Conservation (phyloP, 257 asterid genomes). For the Asclepias syriaca region DNA sequence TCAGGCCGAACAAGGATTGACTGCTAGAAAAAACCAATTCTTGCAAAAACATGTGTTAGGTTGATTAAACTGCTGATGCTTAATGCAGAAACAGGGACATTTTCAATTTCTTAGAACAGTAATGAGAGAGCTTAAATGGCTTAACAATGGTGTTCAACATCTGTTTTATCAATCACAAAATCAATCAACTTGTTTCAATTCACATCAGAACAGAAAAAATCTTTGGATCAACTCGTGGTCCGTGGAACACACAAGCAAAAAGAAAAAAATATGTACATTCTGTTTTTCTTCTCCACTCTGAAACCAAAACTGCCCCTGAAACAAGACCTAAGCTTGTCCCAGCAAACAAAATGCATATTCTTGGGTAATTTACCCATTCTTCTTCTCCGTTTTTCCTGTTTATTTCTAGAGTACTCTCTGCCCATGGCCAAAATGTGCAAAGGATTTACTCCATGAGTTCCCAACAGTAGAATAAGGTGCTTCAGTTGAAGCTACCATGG, state of each 20-base stretch:
- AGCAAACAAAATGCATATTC: not conserved
- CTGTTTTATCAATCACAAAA: too few species aligned
- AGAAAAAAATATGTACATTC: too few species aligned
- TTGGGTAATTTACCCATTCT: too few species aligned
- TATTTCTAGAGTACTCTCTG: not conserved
- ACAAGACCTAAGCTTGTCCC: not conserved
- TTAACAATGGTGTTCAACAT: not conserved
- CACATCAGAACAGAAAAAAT: not conserved
- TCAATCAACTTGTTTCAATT: too few species aligned
- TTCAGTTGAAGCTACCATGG: not conserved
- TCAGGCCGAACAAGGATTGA: conserved; percentile 31
- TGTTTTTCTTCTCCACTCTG: too few species aligned
- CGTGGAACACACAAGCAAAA: not conserved
- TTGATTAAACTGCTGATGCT: too few species aligned
- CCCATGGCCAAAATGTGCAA: conserved; percentile 23
- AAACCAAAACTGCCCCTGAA: not conserved
- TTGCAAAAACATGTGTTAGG: too few species aligned
- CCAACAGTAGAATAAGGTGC: conserved; percentile 11
- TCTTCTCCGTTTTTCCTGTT: not conserved
- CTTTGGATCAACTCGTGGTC: not conserved
- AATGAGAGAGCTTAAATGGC: too few species aligned
- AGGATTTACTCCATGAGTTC: conserved; percentile 14
- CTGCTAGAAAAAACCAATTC: conserved; percentile 16
- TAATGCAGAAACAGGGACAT: too few species aligned
- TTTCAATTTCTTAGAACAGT: too few species aligned